phyloP scores from a whole-genome alignment of 139 green algal genomes.

The Micromonas commoda region DNA sequence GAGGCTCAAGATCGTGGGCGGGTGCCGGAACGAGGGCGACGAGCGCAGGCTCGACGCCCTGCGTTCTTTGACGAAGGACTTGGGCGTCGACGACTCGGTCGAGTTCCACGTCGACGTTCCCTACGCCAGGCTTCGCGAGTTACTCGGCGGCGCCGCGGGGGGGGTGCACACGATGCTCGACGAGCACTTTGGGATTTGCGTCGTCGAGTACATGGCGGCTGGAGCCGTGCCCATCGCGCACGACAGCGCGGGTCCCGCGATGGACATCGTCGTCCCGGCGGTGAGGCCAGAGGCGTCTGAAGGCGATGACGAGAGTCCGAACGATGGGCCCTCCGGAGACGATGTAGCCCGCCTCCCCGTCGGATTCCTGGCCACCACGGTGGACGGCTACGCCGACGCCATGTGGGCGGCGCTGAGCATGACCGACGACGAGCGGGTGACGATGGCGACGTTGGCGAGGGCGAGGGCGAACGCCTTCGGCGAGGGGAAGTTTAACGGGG shows the following conservation, averaged over 20 bases:
- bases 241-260: conserved; percentile 59
- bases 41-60: neutral
- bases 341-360: too few species aligned
- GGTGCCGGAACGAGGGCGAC: conserved; percentile 7
- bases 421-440: neutral
- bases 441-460: neutral
- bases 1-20: conserved; percentile 12
- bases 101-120: conserved; percentile 63
- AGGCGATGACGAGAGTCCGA: neutral
- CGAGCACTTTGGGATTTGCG: conserved; percentile 97
- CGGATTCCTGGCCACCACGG: conserved; percentile 5
- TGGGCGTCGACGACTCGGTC: conserved; percentile 25
- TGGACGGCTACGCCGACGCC: neutral
- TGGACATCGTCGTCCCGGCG: conserved; percentile 35
- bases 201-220: conserved; percentile 98
- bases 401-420: neutral
- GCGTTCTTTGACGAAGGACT: neutral
- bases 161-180: conserved; percentile 95
- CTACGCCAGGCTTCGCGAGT: conserved; percentile 55
- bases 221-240: conserved; percentile 82
- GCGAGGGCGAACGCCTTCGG: neutral
- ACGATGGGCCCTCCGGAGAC: neutral
- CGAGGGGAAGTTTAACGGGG: neutral
- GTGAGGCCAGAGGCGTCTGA: neutral
- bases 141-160: conserved; percentile 70